Conservation (phyloP, 106 monocot species). For the Xerophyta viscosa region DNA sequence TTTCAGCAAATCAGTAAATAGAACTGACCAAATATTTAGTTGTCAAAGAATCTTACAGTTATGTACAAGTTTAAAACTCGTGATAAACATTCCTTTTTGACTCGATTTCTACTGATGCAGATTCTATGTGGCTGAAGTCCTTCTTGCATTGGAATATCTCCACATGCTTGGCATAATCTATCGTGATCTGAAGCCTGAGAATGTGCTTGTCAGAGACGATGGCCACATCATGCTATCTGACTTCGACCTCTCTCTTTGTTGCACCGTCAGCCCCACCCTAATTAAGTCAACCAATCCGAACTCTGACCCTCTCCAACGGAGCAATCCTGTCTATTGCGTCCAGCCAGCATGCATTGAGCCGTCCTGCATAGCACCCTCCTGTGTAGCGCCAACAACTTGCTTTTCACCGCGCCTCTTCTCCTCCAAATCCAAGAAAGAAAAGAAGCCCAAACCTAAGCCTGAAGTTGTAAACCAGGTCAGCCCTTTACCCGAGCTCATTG, state of each 20-base stretch:
- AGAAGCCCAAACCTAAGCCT: conserved; percentile 1
- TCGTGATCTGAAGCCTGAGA: conserved; percentile 37
- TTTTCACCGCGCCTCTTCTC: conserved; percentile 12
- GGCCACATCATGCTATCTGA: conserved; percentile 45
- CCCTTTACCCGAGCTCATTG: conserved; percentile 9
- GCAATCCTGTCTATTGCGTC: conserved; percentile 11
- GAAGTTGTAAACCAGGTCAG: conserved; percentile 10
- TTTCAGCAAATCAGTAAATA: no score
- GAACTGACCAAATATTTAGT: no score
- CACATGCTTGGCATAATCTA: conserved; percentile 43
- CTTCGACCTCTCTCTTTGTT: conserved; percentile 36
- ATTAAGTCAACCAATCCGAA: conserved; percentile 7
- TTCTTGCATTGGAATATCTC: conserved; percentile 31
- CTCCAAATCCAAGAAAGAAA: conserved; percentile 12
- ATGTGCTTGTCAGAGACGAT: conserved; percentile 33
- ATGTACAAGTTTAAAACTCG: no score
- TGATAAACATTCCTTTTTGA: no score
- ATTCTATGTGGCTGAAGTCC: conserved; percentile 36
- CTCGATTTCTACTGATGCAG: conserved; percentile 6
- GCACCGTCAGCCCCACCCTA: conserved; percentile 10
- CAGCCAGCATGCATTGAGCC: conserved; percentile 10
- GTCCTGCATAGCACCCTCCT: conserved; percentile 7
- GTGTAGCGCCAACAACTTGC: conserved; percentile 11
- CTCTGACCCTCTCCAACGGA: not conserved
- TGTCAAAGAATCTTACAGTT: no score